Evolutionary conservation across 2,329 filamentous ascomycete genomes (phyloP).

Genomic region (Epicoccum sorghinum): DNA sequence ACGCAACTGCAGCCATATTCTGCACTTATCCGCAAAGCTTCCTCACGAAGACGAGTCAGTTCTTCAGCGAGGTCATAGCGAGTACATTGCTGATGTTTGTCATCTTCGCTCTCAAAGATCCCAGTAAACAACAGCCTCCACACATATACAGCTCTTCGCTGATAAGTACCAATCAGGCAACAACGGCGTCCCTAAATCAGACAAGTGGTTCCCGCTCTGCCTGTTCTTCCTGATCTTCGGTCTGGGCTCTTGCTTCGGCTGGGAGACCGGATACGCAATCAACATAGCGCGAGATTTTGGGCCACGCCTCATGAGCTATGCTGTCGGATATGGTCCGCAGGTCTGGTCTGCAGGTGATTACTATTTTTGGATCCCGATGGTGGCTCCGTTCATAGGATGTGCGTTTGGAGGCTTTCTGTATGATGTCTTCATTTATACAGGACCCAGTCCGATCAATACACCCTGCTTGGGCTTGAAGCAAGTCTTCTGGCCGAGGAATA

Average conservation of each 20-base stretch:
- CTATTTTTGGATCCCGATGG: slow-evolving; percentile 79
- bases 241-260: slow-evolving; percentile 74
- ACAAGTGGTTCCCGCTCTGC: slow-evolving; percentile 57
- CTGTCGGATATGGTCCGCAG: slow-evolving; percentile 69
- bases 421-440: slow-evolving; percentile 64
- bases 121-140: slow-evolving; percentile 21
- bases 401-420: slow-evolving; percentile 40
- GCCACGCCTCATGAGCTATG: slow-evolving; percentile 69
- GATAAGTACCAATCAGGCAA: neutral
- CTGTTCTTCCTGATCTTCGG: slow-evolving; percentile 77
- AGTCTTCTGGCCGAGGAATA: slow-evolving; percentile 41
- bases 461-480: slow-evolving; percentile 68
- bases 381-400: slow-evolving; percentile 69
- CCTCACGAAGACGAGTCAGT: slow-evolving; percentile 69
- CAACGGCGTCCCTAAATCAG: slow-evolving; percentile 15
- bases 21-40: slow-evolving; percentile 74
- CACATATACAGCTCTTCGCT: too few relatives aligned
- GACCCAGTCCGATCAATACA: slow-evolving; percentile 72
- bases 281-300: slow-evolving; percentile 76
- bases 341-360: slow-evolving; percentile 72
- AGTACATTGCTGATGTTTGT: slow-evolving; percentile 72
- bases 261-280: slow-evolving; percentile 78
- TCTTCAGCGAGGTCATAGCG: slow-evolving; percentile 75
- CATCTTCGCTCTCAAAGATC: slow-evolving; percentile 71
- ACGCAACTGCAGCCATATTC: slow-evolving; percentile 74